Conservation (phyloP, 306 rosid species). For the Cicer cuneatum region DNA sequence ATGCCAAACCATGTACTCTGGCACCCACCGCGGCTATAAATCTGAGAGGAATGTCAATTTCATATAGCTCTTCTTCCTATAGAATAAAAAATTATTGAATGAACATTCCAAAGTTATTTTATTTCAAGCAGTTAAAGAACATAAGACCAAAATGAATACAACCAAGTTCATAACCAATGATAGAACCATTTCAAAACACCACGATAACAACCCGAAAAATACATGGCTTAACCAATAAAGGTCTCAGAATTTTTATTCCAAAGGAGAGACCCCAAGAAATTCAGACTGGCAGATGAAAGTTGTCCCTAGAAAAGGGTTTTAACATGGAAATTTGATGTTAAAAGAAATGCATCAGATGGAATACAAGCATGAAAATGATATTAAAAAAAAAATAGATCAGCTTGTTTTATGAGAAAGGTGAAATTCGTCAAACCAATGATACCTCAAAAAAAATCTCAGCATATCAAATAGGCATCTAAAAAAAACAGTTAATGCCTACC, state of each 20-base stretch:
- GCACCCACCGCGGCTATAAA: constrained; percentile 82
- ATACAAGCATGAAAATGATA: constrained; percentile 19
- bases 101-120: neutral
- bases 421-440: neutral
- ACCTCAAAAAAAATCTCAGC: constrained; percentile 1
- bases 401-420: constrained; percentile 21
- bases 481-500: constrained; percentile 52
- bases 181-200: neutral
- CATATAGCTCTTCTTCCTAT: constrained; percentile 91
- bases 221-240: constrained; percentile 12
- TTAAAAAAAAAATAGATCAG: constrained; percentile 3
- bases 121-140: constrained; percentile 15
- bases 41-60: constrained; percentile 83
- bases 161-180: constrained; percentile 12
- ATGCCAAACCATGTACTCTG: constrained; percentile 95
- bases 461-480: constrained; percentile 7
- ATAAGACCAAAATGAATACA: neutral
- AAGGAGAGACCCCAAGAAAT: constrained; percentile 31
- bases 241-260: neutral
- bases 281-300: neutral
- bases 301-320: neutral
- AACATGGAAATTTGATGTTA: neutral
- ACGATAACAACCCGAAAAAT: neutral
- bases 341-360: neutral
- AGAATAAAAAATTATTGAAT: constrained; percentile 14